Evolutionary conservation across 2,329 filamentous ascomycete species (phyloP), one percentile per base, ranked within the genome.

Genomic region (Ophiostoma sp.): DNA sequence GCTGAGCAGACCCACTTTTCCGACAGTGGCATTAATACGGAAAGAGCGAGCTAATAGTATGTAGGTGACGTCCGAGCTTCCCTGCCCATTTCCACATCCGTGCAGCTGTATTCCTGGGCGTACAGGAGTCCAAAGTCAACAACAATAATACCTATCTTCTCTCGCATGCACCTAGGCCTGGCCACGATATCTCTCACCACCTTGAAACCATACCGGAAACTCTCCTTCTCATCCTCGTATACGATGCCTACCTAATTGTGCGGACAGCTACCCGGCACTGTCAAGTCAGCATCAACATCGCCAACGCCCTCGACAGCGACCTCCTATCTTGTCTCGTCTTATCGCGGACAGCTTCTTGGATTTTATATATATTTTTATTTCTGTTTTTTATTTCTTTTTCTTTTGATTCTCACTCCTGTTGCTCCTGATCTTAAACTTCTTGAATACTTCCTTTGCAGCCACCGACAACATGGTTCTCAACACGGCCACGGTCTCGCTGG

Each of bases 401-500:
- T 57, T 27, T 23, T 57, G 52, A 11, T 7, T 27, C 13, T 27
- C n/a, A 23, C 27, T 31, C 27, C 27, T 31, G 27, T 3, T 31
- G 27, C 27, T 31, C 27, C 27, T 31, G 27, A 31, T 31, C 27
- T 31, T 31, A 3, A 31, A 3, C 27, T 17, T 48, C 15, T 23
- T 52, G 48, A n/a, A 6, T 52, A 52, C 17, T 52, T 23, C 6
- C 17, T 52, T 23, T n/a, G 17, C 7, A 52, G 17, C 6, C 48
- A n/a, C 48, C 15, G n/a, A 17, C 71, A 48, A 44, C 15, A 75
- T 75, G 73, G 72, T 72, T 10, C 70, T 95, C 76, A 94, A 92
- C 80, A 96, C 93, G 23, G 85, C 94, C 54, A 89, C 91, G 17
- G 90, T 98, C 72, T 88, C 89, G 71, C 86, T 92, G 74, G 93